phyloP scores from a whole-genome alignment of 1,139 yeast species.

The Lodderomyces parapsilosis region DNA sequence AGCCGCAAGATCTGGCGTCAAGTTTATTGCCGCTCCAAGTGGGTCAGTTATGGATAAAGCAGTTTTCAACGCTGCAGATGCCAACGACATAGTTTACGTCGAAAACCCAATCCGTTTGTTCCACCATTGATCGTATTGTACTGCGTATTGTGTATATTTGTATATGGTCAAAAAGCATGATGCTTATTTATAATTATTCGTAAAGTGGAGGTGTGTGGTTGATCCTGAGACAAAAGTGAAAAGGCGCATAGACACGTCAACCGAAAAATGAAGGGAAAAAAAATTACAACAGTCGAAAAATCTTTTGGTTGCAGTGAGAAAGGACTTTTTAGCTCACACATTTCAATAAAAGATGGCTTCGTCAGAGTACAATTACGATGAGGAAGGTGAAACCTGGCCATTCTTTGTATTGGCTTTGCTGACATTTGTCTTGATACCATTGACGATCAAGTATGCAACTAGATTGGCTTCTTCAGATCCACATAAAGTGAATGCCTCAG shows the following conservation, averaged over 20 bases:
- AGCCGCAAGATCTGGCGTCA: conserved; percentile 95
- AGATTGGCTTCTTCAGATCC: conserved; percentile 26
- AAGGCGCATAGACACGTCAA: conserved; percentile 6
- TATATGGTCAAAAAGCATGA: background rate
- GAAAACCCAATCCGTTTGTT: conserved; percentile 95
- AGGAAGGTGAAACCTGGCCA: conserved; percentile 94
- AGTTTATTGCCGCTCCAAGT: conserved; percentile 92
- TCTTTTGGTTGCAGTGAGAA: background rate
- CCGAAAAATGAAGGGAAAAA: background rate
- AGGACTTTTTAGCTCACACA: background rate
- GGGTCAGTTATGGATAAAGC: conserved; percentile 98
- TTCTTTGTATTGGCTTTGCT: conserved; percentile 79
- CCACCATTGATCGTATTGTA: conserved; percentile 67
- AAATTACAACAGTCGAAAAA: background rate
- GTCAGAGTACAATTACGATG: conserved; percentile 77
- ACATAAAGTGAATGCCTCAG: conserved; percentile 20
- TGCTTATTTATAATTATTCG: conserved; percentile 1
- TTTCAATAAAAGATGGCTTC: conserved; percentile 17
- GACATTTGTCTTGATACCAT: conserved; percentile 61
- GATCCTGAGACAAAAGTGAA: too few species aligned
- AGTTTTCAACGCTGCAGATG: conserved; percentile 92
- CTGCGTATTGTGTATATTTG: background rate
- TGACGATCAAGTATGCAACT: conserved; percentile 51
- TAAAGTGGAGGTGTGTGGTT: too few species aligned
- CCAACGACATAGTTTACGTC: conserved; percentile 81